Base-by-base conservation (phyloP, 2,329 filamentous ascomycete genomes). In the Trichoderma semiorbis region DNA sequence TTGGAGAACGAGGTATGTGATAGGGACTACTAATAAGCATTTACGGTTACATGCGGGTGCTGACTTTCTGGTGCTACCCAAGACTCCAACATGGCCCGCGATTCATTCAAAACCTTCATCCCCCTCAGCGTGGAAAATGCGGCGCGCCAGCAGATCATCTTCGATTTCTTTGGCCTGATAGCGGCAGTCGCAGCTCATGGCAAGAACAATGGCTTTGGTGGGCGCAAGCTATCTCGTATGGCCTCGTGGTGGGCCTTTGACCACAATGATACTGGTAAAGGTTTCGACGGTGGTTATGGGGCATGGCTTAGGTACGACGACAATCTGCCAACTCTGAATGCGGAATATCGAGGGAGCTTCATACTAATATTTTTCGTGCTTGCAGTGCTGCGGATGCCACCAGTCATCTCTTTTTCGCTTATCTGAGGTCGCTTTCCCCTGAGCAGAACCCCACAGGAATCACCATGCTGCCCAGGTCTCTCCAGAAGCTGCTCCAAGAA, bases 221-320 rank as follows among this genome's bases (percentile, higher is more conserved):
- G 96, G 30, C 90, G 95, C 74, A 98, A 98, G 81, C 87, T 99
- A 69, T 98, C 96, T 11, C 90, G 96, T 75, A 93, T 97, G 87
- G 96, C 95, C 53, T 94, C 95, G 60, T 99, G 96, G 96, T 99
- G 96, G 96, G 94, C 95, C 1, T 99, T 99, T 80, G 95, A 98
- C 78, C 93, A 97, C 75, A 89, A 86, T 61, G 95, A 98, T 79
- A 90, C 90, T 7, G 93, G 92, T 55, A 95, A 92, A 79, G 96
- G 96, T 18, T 99, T 99, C 77, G 96, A 98, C 76, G 93, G 93
- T 53, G 95, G 95, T 69, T 99, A 99, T 82, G 93, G 92, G 78
- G 89, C 90, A 58, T 99, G 96, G 95, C 85, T 91, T 76, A 91
- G 85, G 92, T 95, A 84, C 81, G 89, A 73, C 34, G 12, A 72